Base-by-base conservation (phyloP, 768 basidiomycete genomes). In the Leccinum uliginosum region DNA sequence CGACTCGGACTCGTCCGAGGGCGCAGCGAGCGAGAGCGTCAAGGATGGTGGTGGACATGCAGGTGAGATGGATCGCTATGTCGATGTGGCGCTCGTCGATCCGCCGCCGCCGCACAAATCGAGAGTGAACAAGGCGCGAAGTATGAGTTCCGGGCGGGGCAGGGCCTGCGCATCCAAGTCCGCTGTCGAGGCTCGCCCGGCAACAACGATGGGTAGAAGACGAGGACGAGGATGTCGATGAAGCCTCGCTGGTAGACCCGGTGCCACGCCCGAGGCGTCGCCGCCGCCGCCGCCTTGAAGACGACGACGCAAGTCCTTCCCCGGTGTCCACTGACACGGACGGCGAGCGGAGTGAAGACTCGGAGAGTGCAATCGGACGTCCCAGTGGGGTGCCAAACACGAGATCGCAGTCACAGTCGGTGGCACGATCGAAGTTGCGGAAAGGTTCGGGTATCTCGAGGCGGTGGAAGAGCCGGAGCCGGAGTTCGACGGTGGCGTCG, bases 1-100 rank as follows among this genome's bases (percentile, higher is more conserved):
- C 57, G 88, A 89, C 63, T 89, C 87, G 0, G 89, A 90, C 71
- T 88, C 87, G 1, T 80, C 80, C 1, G 78, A 73, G 12, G 51
- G 56, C 4, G 60, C 49, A 12, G 63, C 48, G 40, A 60, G 66
- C 34, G 69, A 66, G 24, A 61, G 62, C 9, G 55, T 58, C 12
- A 54, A 24, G 8, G 65, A 62, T 10, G 58, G 61, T n/a, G 58
- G 61, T 14, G 56, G 60, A 12, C 58, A 61, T 24, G 55, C 27
- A 24, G 70, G 69, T 56, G 76, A 66, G 43, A 71, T 67, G 7
- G 77, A 49, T n/a, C 29, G 71, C 27, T 74, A 70, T 10, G 64
- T 63, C n/a, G 73, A 71, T 23, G 65, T 59, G 54, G 71, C 58
- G 51, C 71, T 47, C 26, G 21, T 47, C 26, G 48, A 29, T n/a